Evolutionary conservation across 202 grass and related monocot species (phyloP).

Genomic region (Panicum hallii): DNA sequence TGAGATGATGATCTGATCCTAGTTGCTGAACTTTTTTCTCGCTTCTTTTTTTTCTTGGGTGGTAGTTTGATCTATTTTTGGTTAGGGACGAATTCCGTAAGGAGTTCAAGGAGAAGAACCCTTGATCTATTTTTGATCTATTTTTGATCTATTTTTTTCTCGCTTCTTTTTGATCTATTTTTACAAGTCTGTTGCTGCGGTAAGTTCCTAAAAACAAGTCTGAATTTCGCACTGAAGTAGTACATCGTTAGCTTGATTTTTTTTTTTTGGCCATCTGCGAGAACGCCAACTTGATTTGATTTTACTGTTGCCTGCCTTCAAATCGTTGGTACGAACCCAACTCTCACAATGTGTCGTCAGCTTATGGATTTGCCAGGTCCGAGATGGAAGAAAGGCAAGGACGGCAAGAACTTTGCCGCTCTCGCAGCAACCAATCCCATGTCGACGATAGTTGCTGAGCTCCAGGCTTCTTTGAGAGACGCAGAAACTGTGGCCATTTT

Average conservation of each 20-base stretch:
- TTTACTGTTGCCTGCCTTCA: neutral
- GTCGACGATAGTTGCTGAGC: slow-evolving; percentile 53
- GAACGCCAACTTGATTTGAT: neutral
- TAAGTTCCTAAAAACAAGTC: too few species aligned
- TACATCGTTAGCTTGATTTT: too few species aligned
- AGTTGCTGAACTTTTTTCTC: neutral
- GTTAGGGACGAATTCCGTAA: slow-evolving; percentile 91
- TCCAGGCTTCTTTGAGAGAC: slow-evolving; percentile 45
- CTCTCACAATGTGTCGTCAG: slow-evolving; percentile 4
- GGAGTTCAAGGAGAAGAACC: slow-evolving; percentile 97
- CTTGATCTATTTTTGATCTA: too few species aligned
- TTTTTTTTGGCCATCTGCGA: too few species aligned
- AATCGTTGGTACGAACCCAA: neutral
- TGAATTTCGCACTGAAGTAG: too few species aligned
- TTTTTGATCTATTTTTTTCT: too few species aligned
- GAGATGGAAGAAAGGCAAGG: slow-evolving; percentile 67
- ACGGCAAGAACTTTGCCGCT: slow-evolving; percentile 49
- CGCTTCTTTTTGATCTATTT: too few species aligned
- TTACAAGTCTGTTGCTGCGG: too few species aligned
- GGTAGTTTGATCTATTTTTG: neutral
- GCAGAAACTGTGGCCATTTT: slow-evolving; percentile 9
- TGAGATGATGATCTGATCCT: slow-evolving; percentile 21
- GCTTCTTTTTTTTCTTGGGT: too few species aligned
- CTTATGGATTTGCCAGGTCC: slow-evolving; percentile 47
- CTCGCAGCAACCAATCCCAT: slow-evolving; percentile 58